Evolutionary conservation across 2,329 filamentous ascomycete species (phyloP).

Genomic region (Aspergillus tanneri): DNA sequence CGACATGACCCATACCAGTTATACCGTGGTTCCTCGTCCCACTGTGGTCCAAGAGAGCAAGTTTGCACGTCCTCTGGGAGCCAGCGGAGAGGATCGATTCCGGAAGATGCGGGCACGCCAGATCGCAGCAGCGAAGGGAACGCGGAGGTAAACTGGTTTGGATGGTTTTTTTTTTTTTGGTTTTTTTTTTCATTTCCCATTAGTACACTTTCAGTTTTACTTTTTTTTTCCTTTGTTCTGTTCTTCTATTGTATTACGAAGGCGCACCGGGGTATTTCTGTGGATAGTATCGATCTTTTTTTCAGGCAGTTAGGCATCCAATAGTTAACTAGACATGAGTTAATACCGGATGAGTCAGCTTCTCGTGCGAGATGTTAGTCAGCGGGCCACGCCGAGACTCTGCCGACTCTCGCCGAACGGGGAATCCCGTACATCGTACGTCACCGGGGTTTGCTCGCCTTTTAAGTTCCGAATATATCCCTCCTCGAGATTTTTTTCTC

Average conservation of each 20-base stretch:
- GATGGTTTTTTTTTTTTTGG: constrained; percentile 2
- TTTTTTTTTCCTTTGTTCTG: not conserved
- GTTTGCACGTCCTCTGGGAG: constrained; percentile 47
- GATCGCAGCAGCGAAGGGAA: constrained; percentile 42
- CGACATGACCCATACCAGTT: constrained; percentile 59
- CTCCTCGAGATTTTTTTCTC: not conserved
- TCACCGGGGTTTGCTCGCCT: constrained; percentile 21
- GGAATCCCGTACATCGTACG: constrained; percentile 24
- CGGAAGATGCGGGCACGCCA: constrained; percentile 51
- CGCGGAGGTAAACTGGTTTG: constrained; percentile 31
- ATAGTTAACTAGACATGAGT: not conserved
- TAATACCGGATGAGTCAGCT: constrained; percentile 3
- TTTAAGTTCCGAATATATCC: not conserved
- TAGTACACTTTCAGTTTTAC: constrained; percentile 5
- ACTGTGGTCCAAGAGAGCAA: constrained; percentile 48
- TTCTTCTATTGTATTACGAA: not conserved
- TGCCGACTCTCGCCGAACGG: constrained; percentile 26
- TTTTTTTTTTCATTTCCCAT: constrained; percentile 7
- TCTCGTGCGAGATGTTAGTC: constrained; percentile 2
- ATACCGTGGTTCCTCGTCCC: constrained; percentile 63
- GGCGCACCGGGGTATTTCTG: not conserved
- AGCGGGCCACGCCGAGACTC: constrained; percentile 8
- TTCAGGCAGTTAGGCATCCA: no score
- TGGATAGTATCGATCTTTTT: no score
- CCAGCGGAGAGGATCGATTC: constrained; percentile 50